phyloP scores from a whole-genome alignment of 768 basidiomycete species.

The Crassisporium funariophilum region DNA sequence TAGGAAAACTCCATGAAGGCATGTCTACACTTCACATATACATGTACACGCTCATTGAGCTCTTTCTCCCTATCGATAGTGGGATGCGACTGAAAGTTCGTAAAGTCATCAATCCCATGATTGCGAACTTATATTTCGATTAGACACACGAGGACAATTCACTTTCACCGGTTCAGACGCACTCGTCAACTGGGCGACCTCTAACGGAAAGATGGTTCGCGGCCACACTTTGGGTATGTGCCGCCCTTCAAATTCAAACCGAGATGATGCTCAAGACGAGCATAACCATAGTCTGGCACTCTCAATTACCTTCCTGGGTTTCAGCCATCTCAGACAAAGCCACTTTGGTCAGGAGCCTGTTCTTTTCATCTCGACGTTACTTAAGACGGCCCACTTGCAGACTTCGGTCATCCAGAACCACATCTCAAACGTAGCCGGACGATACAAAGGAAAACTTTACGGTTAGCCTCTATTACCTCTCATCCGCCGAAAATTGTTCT shows the following conservation, averaged over 20 bases:
- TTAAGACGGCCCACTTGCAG: constrained; percentile 17
- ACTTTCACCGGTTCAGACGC: constrained; percentile 36
- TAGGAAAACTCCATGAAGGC: constrained; percentile 49
- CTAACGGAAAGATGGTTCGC: constrained; percentile 41
- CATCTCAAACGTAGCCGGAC: constrained; percentile 45
- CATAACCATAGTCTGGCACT: constrained; percentile 19
- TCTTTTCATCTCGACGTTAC: neutral
- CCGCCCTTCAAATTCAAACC: no score
- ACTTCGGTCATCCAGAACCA: constrained; percentile 49
- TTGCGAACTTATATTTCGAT: neutral
- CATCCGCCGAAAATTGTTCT: neutral
- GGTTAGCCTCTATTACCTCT: constrained; percentile 25
- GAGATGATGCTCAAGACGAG: no score
- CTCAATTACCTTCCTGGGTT: constrained; percentile 48
- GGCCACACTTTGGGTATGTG: constrained; percentile 40
- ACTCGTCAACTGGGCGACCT: constrained; percentile 41
- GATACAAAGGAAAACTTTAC: constrained; percentile 49
- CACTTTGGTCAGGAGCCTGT: constrained; percentile 32
- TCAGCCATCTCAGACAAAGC: constrained; percentile 35
- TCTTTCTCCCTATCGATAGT: constrained; percentile 19
- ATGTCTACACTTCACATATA: neutral
- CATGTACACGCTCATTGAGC: neutral
- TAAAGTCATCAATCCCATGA: constrained; percentile 6
- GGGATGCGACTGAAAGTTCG: constrained; percentile 45
- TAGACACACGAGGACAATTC: constrained; percentile 34